Evolutionary conservation across 140 eudicot genomes (phyloP), one percentile per base, ranked within the genome.

Genomic region (Senecio squalidus): DNA sequence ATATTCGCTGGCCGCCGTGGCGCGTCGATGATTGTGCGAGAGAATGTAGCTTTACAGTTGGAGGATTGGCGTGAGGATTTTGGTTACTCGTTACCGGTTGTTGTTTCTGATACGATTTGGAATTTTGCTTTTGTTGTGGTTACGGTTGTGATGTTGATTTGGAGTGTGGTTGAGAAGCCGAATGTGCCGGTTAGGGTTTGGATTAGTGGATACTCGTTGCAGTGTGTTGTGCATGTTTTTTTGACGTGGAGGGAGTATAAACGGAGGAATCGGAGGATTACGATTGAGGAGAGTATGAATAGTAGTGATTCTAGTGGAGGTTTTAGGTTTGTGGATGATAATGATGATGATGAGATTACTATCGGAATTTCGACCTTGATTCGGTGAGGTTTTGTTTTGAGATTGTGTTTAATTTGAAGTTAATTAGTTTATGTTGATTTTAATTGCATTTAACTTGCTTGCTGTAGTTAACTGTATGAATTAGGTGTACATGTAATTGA

Each of bases 31-130:
- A 43, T 86, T 16, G 95, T 80, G 34, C 75, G 95, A 3, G 78
- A 87, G 78, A 87, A 76, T 11, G 94, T 80, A 10, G 94, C 89
- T 15, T 63, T 76, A 0, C 72, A 83, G 74, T 67, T 87, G 44
- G 94, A 87, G 61, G 80, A 80, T 31, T 83, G 89, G 45, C 76
- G 89, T 55, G 96, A 74, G n/a, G 86, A 80, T 29, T 87, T 86
- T 86, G 91, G 96, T 0, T 78, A 80, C 76, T 87, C 89, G 43
- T 70, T 70, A 65, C 96, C 89, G 41, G 94, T 87, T 24, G 94
- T 87, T 60, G 84, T 82, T 16, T 48, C 78, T 11, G 93, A 83
- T 60, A 72, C 74, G 60, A 20, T 70, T 50, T 87, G 89, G 96
- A 87, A 83, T 70, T 38, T 80, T 33, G 52, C 74, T 30, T 87